Base-by-base conservation (phyloP, 148 eudicot species). In the Dianthus caryophyllus region DNA sequence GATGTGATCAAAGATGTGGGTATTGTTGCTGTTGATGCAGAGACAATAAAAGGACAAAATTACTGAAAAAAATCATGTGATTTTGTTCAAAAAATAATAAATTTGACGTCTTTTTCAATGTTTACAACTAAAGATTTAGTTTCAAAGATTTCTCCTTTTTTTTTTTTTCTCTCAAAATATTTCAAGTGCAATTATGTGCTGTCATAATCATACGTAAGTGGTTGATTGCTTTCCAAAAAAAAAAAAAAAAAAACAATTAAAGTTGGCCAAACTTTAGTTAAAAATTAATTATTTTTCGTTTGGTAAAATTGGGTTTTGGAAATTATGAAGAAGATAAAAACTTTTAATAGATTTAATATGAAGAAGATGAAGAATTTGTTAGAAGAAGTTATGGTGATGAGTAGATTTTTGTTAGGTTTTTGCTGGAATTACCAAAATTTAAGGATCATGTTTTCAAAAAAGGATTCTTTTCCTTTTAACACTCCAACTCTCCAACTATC, bases 1-100 rank as follows among this genome's bases (percentile, higher is more conserved):
- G 68, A 68, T 74, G 68, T 74, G 48, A 20, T 61, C 62, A 58
- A 10, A 15, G 36, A 52, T 47, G 49, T 31, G n/a, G n/a, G n/a
- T n/a, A n/a, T n/a, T n/a, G 70, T 41, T 24, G 9, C 3, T n/a
- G 56, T 31, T 55, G 63, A 54, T 55, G 51, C 39, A 69, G 46
- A 46, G 36, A 41, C 65, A 60, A 9, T 11, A 68, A 57, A n/a
- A 26, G 11, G 54, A 64, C 67, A 61, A 58, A 58, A 58, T n/a
- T 11, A 61, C 38, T 9, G 22, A 1, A 26, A 1, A 25, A 62
- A 41, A 62, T 11, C 4, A 62, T 9, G n/a, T 10, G 5, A 62
- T 3, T n/a, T 20, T 18, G 1, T 5, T 15, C n/a, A n/a, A n/a
- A n/a, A n/a, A n/a, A n/a, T n/a, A n/a, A n/a, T 16, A 36, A 52